Conservation (phyloP, 768 basidiomycete species). For the Lentinula aciculospora region DNA sequence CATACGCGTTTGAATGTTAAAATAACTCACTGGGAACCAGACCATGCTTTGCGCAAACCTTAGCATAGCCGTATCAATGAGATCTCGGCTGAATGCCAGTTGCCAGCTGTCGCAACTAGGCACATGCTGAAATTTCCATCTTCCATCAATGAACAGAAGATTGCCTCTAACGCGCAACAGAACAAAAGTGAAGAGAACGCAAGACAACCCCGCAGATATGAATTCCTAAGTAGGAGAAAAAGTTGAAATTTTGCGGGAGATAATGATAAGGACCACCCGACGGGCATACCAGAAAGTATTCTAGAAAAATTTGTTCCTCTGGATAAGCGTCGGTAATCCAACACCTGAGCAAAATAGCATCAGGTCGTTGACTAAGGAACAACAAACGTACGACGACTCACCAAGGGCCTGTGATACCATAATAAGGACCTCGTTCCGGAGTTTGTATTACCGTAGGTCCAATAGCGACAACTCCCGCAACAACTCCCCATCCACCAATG, state of each 20-base stretch:
- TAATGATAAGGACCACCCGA: neutral
- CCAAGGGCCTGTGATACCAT: constrained; percentile 33
- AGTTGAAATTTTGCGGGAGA: neutral
- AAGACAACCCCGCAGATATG: constrained; percentile 16
- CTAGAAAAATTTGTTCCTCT: constrained; percentile 26
- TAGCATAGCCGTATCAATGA: constrained; percentile 21
- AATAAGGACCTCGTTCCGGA: constrained; percentile 27
- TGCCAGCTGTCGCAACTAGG: constrained; percentile 19
- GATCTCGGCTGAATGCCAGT: constrained; percentile 20
- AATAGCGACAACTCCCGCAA: constrained; percentile 24
- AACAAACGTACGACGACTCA: constrained; percentile 5
- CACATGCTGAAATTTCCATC: constrained; percentile 17
- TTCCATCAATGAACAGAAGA: constrained; percentile 12
- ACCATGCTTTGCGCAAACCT: constrained; percentile 21
- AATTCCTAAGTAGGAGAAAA: constrained; percentile 15
- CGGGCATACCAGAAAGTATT: constrained; percentile 34
- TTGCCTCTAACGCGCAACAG: constrained; percentile 26
- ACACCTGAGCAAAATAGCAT: constrained; percentile 17
- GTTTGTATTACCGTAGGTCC: constrained; percentile 30
- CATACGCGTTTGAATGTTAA: neutral
- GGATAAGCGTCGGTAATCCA: constrained; percentile 38
- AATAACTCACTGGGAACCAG: constrained; percentile 19
- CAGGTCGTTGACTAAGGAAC: neutral
- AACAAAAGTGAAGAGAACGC: constrained; percentile 19
- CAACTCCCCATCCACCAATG: constrained; percentile 23